Base-by-base conservation (phyloP, 2,329 filamentous ascomycete genomes). In the Pyrenochaeta sp. region DNA sequence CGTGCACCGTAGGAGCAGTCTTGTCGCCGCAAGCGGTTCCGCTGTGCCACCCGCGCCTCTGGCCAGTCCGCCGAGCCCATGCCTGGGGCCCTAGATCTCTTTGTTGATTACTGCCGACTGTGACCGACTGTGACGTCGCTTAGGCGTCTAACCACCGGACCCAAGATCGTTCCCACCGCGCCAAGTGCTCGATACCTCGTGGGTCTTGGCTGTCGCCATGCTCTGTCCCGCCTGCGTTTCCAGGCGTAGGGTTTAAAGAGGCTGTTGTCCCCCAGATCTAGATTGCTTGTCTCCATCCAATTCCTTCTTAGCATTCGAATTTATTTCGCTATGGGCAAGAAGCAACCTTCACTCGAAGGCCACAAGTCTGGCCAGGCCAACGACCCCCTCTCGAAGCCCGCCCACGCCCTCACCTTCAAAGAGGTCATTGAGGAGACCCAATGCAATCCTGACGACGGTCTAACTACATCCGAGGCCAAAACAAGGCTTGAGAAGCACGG, bases 391-490 rank as follows among this genome's bases (percentile, higher is more conserved):
- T 83, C 85, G 12, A 61, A 73, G 36, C 87, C 87, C 12, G 86
- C 88, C 7, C 88, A 91, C 69, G 79, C 84, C 40, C 78, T 91
- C 44, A 70, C 79, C n/a, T 78, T 78, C 63, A 76, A 81, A 17
- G 73, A 81, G 29, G 81, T 87, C 30, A 75, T 84, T 23, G 77
- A 83, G 48, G 82, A 85, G 56, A 82, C 90, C 47, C 78, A 81
- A 31, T 88, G 88, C 46, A 82, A 89, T 67, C 69, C 87, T 48
- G 88, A 91, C 56, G 87, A 83, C 69, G 90, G 90, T 33, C 79
- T 93, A 37, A 85, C 81, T 9, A 81, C 83, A 14, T 71, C 78
- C 9, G 84, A 90, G 67, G 88, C 90, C 31, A 67, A 69, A 51
- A 45, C 61, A 12, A 65, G 70, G 15, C 64, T 65, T 21, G 60